phyloP scores from a whole-genome alignment of 495 filamentous ascomycete genomes.

The Lichenothelia convexa region DNA sequence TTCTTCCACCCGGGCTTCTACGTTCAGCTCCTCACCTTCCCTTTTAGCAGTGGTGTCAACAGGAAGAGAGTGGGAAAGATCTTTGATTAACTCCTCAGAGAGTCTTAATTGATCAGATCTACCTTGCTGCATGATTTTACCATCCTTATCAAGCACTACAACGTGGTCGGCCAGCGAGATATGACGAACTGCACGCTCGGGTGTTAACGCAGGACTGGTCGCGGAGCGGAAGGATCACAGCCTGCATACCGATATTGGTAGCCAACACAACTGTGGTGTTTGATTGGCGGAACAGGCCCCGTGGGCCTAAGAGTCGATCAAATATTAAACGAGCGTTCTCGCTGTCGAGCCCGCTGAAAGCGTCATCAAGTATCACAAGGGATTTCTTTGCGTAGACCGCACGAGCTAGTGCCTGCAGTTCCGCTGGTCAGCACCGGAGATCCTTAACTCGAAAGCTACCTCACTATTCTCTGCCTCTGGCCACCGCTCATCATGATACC shows the following conservation, averaged over 20 bases:
- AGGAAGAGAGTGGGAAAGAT: too few relatives aligned
- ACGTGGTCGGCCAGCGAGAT: conserved; percentile 28
- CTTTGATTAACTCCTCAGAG: conserved; percentile 8
- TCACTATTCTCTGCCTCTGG: conserved; percentile 43
- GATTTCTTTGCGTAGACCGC: conserved; percentile 38
- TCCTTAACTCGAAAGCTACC: conserved; percentile 6
- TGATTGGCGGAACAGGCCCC: conserved; percentile 32
- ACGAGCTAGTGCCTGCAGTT: conserved; percentile 38
- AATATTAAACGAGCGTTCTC: conserved; percentile 43
- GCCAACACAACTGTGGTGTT: conserved; percentile 34
- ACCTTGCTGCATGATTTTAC: conserved; percentile 26
- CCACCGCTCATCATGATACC: conserved; percentile 48
- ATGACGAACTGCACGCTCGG: conserved; percentile 21
- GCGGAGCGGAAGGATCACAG: too few relatives aligned
- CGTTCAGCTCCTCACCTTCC: too few relatives aligned
- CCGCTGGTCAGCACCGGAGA: background rate
- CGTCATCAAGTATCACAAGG: conserved; percentile 38
- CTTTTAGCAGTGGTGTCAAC: too few relatives aligned
- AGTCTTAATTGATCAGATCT: conserved; percentile 20
- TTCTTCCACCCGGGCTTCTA: too few relatives aligned
- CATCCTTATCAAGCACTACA: conserved; percentile 23
- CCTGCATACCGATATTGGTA: too few relatives aligned
- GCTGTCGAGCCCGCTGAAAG: conserved; percentile 41
- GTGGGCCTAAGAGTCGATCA: conserved; percentile 32
- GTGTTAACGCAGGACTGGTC: too few relatives aligned